Percentiles rank a stretch among this genome's conserved stretches.
These are phyloP conservation scores for Aspergillus niger DNA, from an alignment of 2,329 filamentous ascomycete genomes.

Conservation along the genomic window DNA sequence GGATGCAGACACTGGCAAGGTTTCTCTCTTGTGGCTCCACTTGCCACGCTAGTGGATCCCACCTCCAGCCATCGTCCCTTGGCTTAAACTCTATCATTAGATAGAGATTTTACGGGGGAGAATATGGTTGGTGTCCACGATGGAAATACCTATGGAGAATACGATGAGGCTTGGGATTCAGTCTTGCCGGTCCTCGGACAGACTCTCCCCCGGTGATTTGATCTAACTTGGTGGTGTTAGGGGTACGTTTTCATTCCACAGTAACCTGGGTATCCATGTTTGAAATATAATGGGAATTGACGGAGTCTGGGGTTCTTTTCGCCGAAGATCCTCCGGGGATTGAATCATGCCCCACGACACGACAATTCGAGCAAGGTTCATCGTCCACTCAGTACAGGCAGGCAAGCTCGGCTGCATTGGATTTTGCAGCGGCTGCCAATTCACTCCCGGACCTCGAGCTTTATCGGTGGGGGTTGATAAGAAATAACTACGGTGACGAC, in stretches of 20 bases:
- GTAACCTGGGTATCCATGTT: background rate
- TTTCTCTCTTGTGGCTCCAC: background rate
- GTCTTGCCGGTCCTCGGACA: background rate
- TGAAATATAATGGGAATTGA: background rate
- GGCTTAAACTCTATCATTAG: background rate
- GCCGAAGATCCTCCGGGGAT: background rate
- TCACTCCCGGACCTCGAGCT: background rate
- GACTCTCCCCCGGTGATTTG: background rate
- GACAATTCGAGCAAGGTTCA: no score
- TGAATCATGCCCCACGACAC: background rate
- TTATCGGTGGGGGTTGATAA: background rate
- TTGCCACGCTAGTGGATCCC: slow-evolving; percentile 2
- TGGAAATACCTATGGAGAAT: background rate
- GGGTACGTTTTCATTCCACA: background rate
- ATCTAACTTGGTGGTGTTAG: background rate
- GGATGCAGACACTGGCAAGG: background rate
- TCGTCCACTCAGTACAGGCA: no score
- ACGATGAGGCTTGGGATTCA: background rate
- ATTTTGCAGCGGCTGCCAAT: background rate
- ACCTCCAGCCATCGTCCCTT: background rate
- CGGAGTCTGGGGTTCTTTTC: background rate
- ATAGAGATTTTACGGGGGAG: background rate
- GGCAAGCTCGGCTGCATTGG: no score
- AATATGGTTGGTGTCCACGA: no score
- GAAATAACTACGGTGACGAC: no score